These are phyloP conservation scores for Coemansia pectinata DNA, from an alignment of 192 early-diverging fungal genomes.

Conservation along the genomic window DNA sequence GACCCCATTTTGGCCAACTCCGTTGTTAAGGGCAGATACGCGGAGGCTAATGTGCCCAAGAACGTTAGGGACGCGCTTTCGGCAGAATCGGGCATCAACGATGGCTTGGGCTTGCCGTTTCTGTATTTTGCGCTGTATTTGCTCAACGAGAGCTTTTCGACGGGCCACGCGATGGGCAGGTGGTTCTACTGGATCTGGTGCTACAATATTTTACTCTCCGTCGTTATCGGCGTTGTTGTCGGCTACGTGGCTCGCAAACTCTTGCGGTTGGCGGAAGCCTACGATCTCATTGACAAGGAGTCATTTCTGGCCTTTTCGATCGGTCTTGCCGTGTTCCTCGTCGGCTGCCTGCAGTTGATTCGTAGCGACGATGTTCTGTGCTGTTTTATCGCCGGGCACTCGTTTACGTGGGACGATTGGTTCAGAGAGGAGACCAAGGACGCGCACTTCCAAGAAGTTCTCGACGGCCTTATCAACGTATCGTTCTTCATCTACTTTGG, in stretches of 20 bases:
- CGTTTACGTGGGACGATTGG: slow-evolving; percentile 93
- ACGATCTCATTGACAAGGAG: slow-evolving; percentile 87
- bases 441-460: slow-evolving; percentile 89
- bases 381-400: slow-evolving; percentile 75
- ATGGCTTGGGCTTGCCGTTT: slow-evolving; percentile 85
- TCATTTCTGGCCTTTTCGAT: slow-evolving; percentile 84
- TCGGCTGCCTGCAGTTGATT: slow-evolving; percentile 69
- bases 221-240: slow-evolving; percentile 72
- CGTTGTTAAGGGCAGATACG: slow-evolving; percentile 92
- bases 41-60: slow-evolving; percentile 85
- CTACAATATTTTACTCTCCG: slow-evolving; percentile 80
- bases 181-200: slow-evolving; percentile 81
- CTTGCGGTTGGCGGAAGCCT: slow-evolving; percentile 68
- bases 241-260: slow-evolving; percentile 71
- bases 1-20: slow-evolving; percentile 95
- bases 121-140: slow-evolving; percentile 76
- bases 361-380: slow-evolving; percentile 74
- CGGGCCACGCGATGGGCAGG: slow-evolving; percentile 66
- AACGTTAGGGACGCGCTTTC: slow-evolving; percentile 77
- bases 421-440: slow-evolving; percentile 83
- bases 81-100: slow-evolving; percentile 85
- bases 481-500: slow-evolving; percentile 91
- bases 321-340: slow-evolving; percentile 70
- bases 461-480: slow-evolving; percentile 88
- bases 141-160: slow-evolving; percentile 50